Evolutionary conservation across 208 protist genomes (phyloP).

Genomic region (Sergeia podlipaevii): DNA sequence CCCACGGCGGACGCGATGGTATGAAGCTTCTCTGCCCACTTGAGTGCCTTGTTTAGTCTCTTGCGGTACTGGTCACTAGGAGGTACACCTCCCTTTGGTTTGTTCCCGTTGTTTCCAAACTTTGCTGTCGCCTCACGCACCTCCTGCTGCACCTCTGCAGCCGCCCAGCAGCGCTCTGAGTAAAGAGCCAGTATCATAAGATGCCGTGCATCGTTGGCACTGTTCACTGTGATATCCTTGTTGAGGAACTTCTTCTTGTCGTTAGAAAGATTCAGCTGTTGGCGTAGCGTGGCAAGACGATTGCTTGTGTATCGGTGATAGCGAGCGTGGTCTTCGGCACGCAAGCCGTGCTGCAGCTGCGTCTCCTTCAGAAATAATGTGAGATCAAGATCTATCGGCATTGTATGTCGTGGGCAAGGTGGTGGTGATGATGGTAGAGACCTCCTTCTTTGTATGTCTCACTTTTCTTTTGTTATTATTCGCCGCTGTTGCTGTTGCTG

Average conservation of each 20-base stretch:
- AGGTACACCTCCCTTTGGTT: slow-evolving; percentile 52
- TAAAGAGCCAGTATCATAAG: slow-evolving; percentile 77
- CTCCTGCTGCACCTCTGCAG: slow-evolving; percentile 61
- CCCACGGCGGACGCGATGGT: slow-evolving; percentile 46
- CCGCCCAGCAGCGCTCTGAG: slow-evolving; percentile 83
- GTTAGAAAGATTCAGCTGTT: slow-evolving; percentile 69
- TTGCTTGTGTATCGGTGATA: slow-evolving; percentile 82
- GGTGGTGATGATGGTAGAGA: too few species aligned
- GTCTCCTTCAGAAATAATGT: slow-evolving; percentile 77
- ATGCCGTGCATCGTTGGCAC: slow-evolving; percentile 55
- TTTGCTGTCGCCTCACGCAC: slow-evolving; percentile 34
- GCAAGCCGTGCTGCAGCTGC: slow-evolving; percentile 85
- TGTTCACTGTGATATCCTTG: slow-evolving; percentile 65
- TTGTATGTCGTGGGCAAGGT: slow-evolving; percentile 6
- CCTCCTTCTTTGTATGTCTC: too few species aligned
- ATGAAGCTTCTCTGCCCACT: slow-evolving; percentile 64
- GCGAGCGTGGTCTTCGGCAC: slow-evolving; percentile 73
- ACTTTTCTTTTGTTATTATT: too few species aligned
- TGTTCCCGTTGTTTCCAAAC: slow-evolving; percentile 22
- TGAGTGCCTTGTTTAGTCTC: slow-evolving; percentile 82
- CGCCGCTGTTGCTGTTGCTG: too few species aligned
- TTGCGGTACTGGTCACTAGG: slow-evolving; percentile 69
- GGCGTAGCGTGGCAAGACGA: slow-evolving; percentile 66
- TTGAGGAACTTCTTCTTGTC: slow-evolving; percentile 77
- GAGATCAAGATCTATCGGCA: slow-evolving; percentile 67